These are phyloP conservation scores for Russula abietina DNA, from an alignment of 768 basidiomycete genomes.

Conservation along the genomic window DNA sequence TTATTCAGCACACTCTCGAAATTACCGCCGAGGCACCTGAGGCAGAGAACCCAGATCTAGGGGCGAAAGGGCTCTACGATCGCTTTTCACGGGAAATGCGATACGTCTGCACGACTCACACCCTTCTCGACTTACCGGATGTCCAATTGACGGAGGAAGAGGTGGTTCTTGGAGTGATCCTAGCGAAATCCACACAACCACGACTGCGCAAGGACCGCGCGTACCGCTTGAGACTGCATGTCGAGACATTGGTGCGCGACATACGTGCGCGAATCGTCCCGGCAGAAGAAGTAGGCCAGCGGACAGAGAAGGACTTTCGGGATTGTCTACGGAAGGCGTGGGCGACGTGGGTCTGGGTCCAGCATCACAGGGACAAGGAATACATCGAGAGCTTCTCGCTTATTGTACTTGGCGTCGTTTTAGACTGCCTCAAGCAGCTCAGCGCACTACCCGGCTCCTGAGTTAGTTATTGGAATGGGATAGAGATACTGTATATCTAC, in stretches of 20 bases:
- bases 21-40: slow-evolving; percentile 41
- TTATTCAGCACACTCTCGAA: neutral
- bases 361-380: slow-evolving; percentile 30
- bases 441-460: neutral
- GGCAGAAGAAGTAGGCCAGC: too few relatives aligned
- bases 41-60: neutral
- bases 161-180: slow-evolving; percentile 68
- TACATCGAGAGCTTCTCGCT: slow-evolving; percentile 11
- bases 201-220: slow-evolving; percentile 53
- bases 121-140: slow-evolving; percentile 51
- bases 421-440: neutral
- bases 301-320: neutral
- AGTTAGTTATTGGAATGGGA: neutral
- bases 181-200: slow-evolving; percentile 60
- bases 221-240: slow-evolving; percentile 57
- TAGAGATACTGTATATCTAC: too few relatives aligned
- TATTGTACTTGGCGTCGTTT: neutral
- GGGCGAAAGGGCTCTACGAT: slow-evolving; percentile 35
- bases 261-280: slow-evolving; percentile 30
- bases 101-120: slow-evolving; percentile 64
- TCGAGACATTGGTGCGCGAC: slow-evolving; percentile 47
- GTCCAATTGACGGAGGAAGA: slow-evolving; percentile 63
- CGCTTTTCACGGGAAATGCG: slow-evolving; percentile 59
- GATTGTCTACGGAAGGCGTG: neutral
- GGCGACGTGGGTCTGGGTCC: slow-evolving; percentile 16